phyloP scores from a whole-genome alignment of 257 asterid species.

The Nyctanthes arbortristis region DNA sequence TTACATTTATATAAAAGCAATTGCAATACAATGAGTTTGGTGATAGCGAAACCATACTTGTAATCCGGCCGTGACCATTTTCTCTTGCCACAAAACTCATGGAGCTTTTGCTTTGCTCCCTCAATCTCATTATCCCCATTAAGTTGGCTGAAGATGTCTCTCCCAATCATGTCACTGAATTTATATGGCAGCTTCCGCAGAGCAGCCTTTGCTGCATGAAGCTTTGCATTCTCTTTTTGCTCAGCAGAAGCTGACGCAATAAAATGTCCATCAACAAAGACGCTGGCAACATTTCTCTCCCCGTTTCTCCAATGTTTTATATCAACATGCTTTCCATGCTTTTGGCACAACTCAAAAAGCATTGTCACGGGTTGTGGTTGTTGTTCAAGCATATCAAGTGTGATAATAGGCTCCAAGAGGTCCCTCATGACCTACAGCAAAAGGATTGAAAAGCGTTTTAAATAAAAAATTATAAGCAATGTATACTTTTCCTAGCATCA shows the following conservation, averaged over 20 bases:
- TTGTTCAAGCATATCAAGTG: constrained; percentile 47
- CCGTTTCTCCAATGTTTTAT: constrained; percentile 46
- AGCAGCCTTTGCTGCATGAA: constrained; percentile 79
- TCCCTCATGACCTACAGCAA: constrained; percentile 48
- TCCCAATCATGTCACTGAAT: neutral
- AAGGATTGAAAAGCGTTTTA: too few relatives aligned
- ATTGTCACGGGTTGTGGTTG: constrained; percentile 87
- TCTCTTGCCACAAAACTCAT: constrained; percentile 68
- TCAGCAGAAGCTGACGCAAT: constrained; percentile 61
- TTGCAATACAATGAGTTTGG: constrained; percentile 1
- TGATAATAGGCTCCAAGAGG: constrained; percentile 70
- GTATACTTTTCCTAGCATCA: neutral
- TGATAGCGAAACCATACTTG: constrained; percentile 43
- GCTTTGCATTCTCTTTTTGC: constrained; percentile 71
- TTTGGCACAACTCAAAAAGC: constrained; percentile 73
- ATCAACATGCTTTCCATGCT: constrained; percentile 53
- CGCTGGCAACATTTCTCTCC: constrained; percentile 48
- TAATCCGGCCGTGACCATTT: constrained; percentile 74
- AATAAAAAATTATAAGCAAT: constrained; percentile 3
- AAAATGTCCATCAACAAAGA: constrained; percentile 56
- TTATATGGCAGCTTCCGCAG: constrained; percentile 37
- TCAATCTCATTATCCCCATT: constrained; percentile 46
- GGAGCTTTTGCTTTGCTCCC: constrained; percentile 66
- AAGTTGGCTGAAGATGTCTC: constrained; percentile 23
- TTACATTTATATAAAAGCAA: neutral